Evolutionary conservation across 257 asterid species (phyloP).

Genomic region (Capsicum pubescens): DNA sequence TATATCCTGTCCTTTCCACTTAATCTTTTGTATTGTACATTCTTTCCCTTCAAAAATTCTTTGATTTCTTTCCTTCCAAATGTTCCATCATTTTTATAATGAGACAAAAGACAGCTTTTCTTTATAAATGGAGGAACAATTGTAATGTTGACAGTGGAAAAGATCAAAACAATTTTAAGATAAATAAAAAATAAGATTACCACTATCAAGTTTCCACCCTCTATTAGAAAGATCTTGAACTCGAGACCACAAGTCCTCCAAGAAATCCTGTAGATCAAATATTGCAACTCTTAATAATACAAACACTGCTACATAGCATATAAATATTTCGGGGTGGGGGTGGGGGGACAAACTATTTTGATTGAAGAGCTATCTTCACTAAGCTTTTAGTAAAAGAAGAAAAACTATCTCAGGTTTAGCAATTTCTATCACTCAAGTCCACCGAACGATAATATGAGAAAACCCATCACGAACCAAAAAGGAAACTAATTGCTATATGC

Average conservation of each 20-base stretch:
- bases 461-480: neutral
- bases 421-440: neutral
- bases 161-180: constrained; percentile 31
- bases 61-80: no score
- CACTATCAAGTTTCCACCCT: constrained; percentile 97
- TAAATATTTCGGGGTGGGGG: neutral
- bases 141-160: constrained; percentile 27
- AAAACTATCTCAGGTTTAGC: neutral
- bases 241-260: constrained; percentile 92
- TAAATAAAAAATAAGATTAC: constrained; percentile 49
- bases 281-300: constrained; percentile 10
- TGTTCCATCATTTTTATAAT: no score
- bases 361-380: no score
- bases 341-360: no score
- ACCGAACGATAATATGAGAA: neutral
- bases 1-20: no score
- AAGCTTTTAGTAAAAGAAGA: no score
- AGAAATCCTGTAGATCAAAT: constrained; percentile 66
- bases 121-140: neutral
- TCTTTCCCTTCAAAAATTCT: no score
- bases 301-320: neutral
- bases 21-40: no score
- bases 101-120: neutral
- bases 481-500: neutral
- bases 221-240: constrained; percentile 87